Evolutionary conservation across 2,329 filamentous ascomycete genomes (phyloP).

Genomic region (Botrytis pseudocinerea): DNA sequence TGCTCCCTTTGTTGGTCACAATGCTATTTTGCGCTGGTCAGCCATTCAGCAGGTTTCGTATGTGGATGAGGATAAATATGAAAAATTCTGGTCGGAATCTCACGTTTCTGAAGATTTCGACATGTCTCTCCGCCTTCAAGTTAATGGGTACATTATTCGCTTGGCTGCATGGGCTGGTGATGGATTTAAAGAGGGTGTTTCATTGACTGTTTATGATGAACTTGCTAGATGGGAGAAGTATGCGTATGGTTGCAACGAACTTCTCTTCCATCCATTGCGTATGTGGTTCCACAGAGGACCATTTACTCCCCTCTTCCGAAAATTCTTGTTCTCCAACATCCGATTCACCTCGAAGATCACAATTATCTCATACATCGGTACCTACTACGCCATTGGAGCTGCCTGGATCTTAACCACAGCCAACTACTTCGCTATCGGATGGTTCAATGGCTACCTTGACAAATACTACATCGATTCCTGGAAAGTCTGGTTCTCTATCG

Average conservation of each 20-base stretch:
- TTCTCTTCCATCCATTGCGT: constrained; percentile 75
- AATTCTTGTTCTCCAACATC: constrained; percentile 72
- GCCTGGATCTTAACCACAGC: constrained; percentile 71
- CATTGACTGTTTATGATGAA: constrained; percentile 81
- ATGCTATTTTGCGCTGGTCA: constrained; percentile 73
- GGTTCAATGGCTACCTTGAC: constrained; percentile 75
- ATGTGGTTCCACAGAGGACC: constrained; percentile 73
- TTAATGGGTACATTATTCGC: constrained; percentile 70
- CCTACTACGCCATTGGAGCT: constrained; percentile 76
- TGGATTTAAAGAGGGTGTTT: constrained; percentile 83
- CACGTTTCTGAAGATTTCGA: constrained; percentile 82
- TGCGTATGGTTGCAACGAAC: constrained; percentile 79
- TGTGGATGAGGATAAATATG: constrained; percentile 66
- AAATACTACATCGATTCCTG: constrained; percentile 79
- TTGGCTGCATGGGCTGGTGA: constrained; percentile 71
- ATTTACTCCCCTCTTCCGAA: constrained; percentile 76
- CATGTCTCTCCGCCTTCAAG: constrained; percentile 76
- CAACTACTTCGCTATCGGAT: constrained; percentile 77
- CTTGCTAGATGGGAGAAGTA: constrained; percentile 86
- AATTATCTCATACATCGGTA: constrained; percentile 75
- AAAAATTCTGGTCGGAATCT: constrained; percentile 80
- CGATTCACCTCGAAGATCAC: constrained; percentile 75
- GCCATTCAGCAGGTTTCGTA: constrained; percentile 74
- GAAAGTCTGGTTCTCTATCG: constrained; percentile 78
- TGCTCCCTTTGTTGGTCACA: constrained; percentile 79